phyloP scores from a whole-genome alignment of 75 land plant species.

The Cunninghamia lanceolata region DNA sequence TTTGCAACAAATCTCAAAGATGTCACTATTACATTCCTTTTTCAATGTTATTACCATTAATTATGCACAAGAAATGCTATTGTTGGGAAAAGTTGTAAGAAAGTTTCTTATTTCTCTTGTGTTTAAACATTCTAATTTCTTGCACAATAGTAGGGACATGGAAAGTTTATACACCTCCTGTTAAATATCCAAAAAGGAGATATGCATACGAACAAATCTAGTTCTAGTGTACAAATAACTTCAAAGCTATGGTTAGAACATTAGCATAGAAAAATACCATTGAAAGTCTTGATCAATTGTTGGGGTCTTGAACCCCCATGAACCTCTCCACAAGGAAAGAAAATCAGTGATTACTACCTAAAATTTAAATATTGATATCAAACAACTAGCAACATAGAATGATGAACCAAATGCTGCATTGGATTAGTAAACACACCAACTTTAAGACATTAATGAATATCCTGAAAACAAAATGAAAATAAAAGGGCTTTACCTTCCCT shows the following conservation, averaged over 20 bases:
- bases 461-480: not conserved
- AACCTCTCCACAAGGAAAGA: not conserved
- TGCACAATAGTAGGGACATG: not conserved
- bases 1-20: not conserved
- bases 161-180: not conserved
- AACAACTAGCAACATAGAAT: not conserved
- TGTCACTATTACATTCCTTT: not conserved
- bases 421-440: not conserved
- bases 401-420: not conserved
- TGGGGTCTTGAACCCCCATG: not conserved
- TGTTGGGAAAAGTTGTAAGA: not conserved
- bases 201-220: not conserved
- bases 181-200: not conserved
- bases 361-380: not conserved
- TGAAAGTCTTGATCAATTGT: conserved; percentile 14
- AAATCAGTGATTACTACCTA: not conserved
- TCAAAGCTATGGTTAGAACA: not conserved
- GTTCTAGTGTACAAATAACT: not conserved
- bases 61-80: not conserved
- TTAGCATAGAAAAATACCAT: conserved; percentile 8
- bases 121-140: not conserved
- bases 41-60: not conserved
- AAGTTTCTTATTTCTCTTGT: not conserved
- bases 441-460: not conserved
- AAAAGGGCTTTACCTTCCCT: not conserved